Evolutionary conservation across 2,329 filamentous ascomycete species (phyloP).

Genomic region (Lasiodiplodia sp.): DNA sequence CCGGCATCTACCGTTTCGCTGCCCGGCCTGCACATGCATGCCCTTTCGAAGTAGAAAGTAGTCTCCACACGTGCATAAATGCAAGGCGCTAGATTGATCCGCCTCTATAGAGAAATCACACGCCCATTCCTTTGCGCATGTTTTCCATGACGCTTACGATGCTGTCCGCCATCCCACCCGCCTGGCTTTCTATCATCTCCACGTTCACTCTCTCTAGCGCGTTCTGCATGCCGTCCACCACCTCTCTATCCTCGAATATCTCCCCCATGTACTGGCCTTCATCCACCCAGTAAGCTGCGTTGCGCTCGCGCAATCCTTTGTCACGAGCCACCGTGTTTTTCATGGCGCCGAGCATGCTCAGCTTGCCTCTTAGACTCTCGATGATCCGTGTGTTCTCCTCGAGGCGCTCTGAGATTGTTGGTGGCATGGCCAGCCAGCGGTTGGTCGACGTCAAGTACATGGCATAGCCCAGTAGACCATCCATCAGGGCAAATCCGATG

Average conservation of each 20-base stretch:
- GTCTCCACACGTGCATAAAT: background rate
- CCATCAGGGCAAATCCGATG: constrained; percentile 68
- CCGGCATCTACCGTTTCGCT: constrained; percentile 1
- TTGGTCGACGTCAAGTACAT: constrained; percentile 83
- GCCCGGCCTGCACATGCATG: constrained; percentile 1
- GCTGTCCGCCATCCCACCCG: constrained; percentile 58
- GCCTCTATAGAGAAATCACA: background rate
- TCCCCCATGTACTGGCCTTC: constrained; percentile 76
- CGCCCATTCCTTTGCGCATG: constrained; percentile 9
- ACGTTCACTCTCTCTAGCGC: constrained; percentile 72
- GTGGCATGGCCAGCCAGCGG: constrained; percentile 73
- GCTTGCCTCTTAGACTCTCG: constrained; percentile 67
- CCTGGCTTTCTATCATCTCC: constrained; percentile 66
- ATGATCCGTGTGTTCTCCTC: constrained; percentile 66
- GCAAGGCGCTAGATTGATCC: background rate
- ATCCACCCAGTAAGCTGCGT: constrained; percentile 79
- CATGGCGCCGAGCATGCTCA: constrained; percentile 76
- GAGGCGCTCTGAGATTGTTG: constrained; percentile 70
- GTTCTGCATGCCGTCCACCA: constrained; percentile 73
- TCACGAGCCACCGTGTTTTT: constrained; percentile 83
- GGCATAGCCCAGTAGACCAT: constrained; percentile 68
- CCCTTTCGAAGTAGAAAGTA: background rate
- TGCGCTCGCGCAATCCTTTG: constrained; percentile 69
- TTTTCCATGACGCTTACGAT: constrained; percentile 36
- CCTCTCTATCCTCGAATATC: constrained; percentile 80